Evolutionary conservation across 768 basidiomycete species (phyloP), one percentile per base, ranked within the genome.

Genomic region (Tylopilus rubrobrunneus): DNA sequence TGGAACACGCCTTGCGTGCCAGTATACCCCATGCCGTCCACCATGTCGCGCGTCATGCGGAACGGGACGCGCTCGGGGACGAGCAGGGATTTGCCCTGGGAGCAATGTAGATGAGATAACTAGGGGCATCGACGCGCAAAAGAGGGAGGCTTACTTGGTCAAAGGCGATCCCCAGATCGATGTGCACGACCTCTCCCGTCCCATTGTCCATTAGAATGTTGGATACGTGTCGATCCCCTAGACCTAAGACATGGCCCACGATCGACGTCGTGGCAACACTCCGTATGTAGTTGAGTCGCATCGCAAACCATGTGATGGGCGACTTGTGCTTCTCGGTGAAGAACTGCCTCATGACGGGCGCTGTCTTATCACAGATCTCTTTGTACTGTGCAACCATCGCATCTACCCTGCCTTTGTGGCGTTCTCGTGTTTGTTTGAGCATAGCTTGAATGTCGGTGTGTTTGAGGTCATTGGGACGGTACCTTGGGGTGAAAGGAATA

Each of bases 161-260:
- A 69, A 99, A 98, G 0, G 94, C 93, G 55, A 98, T 93, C 1
- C 96, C 96, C 1, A 98, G 76, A 69, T 99, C 96, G 49, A 99
- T 99, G 67, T 97, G 94, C 7, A 98, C 85, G 43, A 95, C 78
- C 64, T 98, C 92, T 15, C 96, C 96, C 9, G 82, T 85, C 27
- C 68, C 68, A 45, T 82, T 81, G 68, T 98, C 94, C 43, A 98
- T 74, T 43, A 99, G 76, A 62, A 99, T 96, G 70, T 99, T 99
- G 41, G 88, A 87, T 7, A 80, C 79, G 66, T 99, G 96, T 12
- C 96, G 82, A 67, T 99, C 96, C 0, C 96, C 96, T 1, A 99
- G 76, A 8, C 96, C 96, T 19, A 98, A 73, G 41, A 97, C 76
- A 62, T 96, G 89, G 0, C 96, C 97, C 17, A 97, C 91, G 53